Evolutionary conservation across 805 yeast genomes (phyloP), one percentile per base, ranked within the genome.

Genomic region (Candida dendrica): DNA sequence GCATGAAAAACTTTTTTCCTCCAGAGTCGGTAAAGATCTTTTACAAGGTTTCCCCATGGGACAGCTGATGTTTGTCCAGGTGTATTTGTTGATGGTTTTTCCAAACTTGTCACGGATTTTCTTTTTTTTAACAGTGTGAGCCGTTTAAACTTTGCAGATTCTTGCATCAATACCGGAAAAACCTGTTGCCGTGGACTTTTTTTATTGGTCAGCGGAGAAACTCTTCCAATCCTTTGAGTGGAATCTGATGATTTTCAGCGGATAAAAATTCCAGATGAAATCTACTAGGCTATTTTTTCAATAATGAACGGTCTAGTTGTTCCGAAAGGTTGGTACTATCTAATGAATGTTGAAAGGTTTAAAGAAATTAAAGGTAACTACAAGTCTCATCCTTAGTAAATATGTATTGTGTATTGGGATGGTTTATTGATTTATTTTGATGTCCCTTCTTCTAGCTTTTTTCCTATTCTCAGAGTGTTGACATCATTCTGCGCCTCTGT

Each of bases 231-330:
- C 24, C 8, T 27, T 27, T 13, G n/a, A 27, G 10, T 5, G 30
- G 4, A n/a, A 11, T n/a, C 6, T 22, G 24, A 22, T n/a, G 27
- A 27, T 27, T 27, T 27, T 27, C 30, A 13, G n/a, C 13, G n/a
- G 30, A 27, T 27, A 13, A 11, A 22, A 27, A 27, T 27, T 27
- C 30, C 30, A 27, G 10, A 27, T 27, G 24, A 22, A 71, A 63
- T 54, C 71, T 65, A 60, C 71, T 68, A 34, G 66, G 47, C 70
- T 56, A 8, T 59, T 53, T 35, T 56, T 53, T 44, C 54, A 55
- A 37, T 68, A 57, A 33, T 67, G 60, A 42, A 71, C 74, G 10
- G n/a, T n/a, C n/a, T n/a, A n/a, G n/a, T n/a, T n/a, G n/a, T n/a
- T n/a, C n/a, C n/a, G n/a, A n/a, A n/a, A n/a, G n/a, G n/a, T n/a